Evolutionary conservation across 495 filamentous ascomycete genomes (phyloP).

Genomic region (Stereocaulon alpinum): DNA sequence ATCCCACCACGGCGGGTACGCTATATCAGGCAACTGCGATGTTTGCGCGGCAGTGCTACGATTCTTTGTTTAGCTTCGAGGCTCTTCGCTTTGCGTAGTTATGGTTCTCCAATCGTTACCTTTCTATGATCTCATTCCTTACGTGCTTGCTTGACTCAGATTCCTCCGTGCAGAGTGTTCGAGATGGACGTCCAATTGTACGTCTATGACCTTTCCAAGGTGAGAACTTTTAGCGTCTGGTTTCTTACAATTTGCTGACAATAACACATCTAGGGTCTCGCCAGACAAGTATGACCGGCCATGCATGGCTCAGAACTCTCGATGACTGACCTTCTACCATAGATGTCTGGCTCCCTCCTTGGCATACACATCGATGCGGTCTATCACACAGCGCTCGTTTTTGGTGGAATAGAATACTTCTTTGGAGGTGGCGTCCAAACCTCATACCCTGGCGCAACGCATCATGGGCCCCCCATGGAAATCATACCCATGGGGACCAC

Average conservation of each 20-base stretch:
- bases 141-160: no score
- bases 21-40: no score
- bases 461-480: conserved; percentile 78
- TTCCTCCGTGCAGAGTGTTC: no score
- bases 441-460: conserved; percentile 67
- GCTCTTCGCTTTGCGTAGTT: no score
- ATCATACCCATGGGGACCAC: conserved; percentile 63
- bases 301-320: background rate
- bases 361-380: conserved; percentile 78
- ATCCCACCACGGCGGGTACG: no score
- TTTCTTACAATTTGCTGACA: conserved; percentile 13
- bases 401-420: conserved; percentile 67
- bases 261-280: conserved; percentile 27
- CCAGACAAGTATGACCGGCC: conserved; percentile 28
- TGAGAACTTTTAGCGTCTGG: conserved; percentile 22
- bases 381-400: conserved; percentile 82
- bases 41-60: no score
- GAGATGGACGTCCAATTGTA: conserved; percentile 83
- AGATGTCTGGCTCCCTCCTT: conserved; percentile 23
- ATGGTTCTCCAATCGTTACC: no score
- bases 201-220: conserved; percentile 87
- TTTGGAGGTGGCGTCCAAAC: conserved; percentile 70
- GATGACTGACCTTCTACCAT: background rate
- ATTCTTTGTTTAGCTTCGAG: no score
- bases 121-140: no score